These are phyloP conservation scores for Mortierella sp. DNA, from an alignment of 371 early-diverging fungal genomes.

Conservation along the genomic window DNA sequence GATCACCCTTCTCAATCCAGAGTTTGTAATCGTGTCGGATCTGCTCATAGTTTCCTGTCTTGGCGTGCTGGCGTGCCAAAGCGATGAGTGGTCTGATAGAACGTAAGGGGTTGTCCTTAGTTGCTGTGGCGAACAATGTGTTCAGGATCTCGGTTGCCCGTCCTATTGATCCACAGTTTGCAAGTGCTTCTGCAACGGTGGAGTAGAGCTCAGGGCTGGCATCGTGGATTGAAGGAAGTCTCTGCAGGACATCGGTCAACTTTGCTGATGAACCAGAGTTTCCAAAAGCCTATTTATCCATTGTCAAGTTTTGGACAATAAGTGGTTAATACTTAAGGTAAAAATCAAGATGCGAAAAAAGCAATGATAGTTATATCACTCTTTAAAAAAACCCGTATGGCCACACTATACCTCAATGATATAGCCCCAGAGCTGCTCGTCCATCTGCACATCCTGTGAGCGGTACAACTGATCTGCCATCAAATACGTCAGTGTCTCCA, in stretches of 20 bases:
- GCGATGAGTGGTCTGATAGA: slow-evolving; percentile 26
- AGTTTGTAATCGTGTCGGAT: slow-evolving; percentile 20
- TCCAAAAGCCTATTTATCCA: slow-evolving; percentile 36
- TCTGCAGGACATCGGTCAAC: slow-evolving; percentile 13
- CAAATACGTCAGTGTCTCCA: slow-evolving; percentile 24
- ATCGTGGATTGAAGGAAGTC: slow-evolving; percentile 2
- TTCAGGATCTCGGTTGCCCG: slow-evolving; percentile 21
- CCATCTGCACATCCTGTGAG: slow-evolving; percentile 28
- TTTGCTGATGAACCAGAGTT: slow-evolving; percentile 18
- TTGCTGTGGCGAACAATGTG: slow-evolving; percentile 4
- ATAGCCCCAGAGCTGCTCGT: slow-evolving; percentile 42
- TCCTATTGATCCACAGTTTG: slow-evolving; percentile 28
- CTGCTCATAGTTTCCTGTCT: slow-evolving; percentile 34
- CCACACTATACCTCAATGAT: slow-evolving; percentile 28
- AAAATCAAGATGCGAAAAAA: neutral
- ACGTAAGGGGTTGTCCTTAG: slow-evolving; percentile 5
- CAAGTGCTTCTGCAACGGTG: slow-evolving; percentile 29
- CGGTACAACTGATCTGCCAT: slow-evolving; percentile 48
- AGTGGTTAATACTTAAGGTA: no score
- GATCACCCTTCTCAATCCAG: slow-evolving; percentile 14
- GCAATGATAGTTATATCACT: neutral
- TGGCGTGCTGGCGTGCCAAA: slow-evolving; percentile 34
- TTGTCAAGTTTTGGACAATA: no score
- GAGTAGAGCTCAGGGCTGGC: slow-evolving; percentile 18
- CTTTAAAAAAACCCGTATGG: neutral